These are phyloP conservation scores for Aspergillus sp. DNA, from an alignment of 2,329 filamentous ascomycete species.

Conservation along the genomic window DNA sequence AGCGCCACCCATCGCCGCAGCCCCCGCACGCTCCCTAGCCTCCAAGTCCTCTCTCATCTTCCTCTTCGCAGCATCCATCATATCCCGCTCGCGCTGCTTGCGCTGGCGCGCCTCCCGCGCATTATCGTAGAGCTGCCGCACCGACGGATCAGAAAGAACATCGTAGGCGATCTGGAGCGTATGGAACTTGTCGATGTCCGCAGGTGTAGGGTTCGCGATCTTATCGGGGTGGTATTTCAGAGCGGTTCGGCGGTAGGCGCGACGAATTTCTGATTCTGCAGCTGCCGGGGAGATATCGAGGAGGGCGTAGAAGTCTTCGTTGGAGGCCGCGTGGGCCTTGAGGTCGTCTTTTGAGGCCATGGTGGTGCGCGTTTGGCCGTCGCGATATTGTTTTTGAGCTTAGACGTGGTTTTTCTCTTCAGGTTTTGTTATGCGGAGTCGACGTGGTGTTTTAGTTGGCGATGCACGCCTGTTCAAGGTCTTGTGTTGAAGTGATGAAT, in stretches of 20 bases:
- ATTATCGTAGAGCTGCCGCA: conserved; percentile 76
- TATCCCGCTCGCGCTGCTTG: conserved; percentile 69
- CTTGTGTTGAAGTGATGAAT: neutral
- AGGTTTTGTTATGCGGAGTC: neutral
- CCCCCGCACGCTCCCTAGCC: conserved; percentile 64
- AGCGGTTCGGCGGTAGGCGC: conserved; percentile 80
- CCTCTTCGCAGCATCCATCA: conserved; percentile 71
- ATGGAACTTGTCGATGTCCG: conserved; percentile 79
- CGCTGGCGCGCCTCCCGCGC: conserved; percentile 70
- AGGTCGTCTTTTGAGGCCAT: conserved; percentile 47
- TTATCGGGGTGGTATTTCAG: conserved; percentile 96
- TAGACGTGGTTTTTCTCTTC: neutral
- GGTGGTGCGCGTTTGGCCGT: conserved; percentile 8
- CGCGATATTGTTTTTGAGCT: neutral
- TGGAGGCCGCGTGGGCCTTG: conserved; percentile 61
- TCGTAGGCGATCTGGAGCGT: conserved; percentile 83
- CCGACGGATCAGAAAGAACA: conserved; percentile 69
- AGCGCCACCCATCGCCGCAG: conserved; percentile 36
- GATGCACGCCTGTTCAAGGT: neutral
- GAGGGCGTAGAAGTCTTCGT: conserved; percentile 75
- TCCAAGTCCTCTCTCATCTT: conserved; percentile 87
- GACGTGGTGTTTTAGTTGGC: neutral
- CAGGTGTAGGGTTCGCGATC: conserved; percentile 65
- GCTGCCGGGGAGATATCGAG: conserved; percentile 67
- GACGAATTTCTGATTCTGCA: conserved; percentile 71